A percentile compares a stretch with the other conserved stretches of the same genome.
phyloP scores from a whole-genome alignment of 2,329 filamentous ascomycete species.

The Sarocladium brachiariae region DNA sequence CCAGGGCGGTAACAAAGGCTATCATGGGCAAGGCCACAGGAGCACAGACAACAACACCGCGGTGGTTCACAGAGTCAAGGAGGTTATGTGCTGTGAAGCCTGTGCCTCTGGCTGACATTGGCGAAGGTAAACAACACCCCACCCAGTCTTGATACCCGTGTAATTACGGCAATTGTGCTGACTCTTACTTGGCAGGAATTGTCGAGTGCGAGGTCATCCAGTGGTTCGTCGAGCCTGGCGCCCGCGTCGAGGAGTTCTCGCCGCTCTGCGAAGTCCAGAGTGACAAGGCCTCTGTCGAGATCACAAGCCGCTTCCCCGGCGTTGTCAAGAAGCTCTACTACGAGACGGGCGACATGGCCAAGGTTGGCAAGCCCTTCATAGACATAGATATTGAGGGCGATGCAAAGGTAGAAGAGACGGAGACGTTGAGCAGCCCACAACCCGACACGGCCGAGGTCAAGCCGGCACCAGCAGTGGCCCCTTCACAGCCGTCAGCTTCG shows the following conservation, averaged over 20 bases:
- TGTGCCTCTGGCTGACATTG: conserved; percentile 77
- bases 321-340: conserved; percentile 96
- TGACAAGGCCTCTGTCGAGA: conserved; percentile 87
- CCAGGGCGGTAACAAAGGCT: conserved; percentile 29
- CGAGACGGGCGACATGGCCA: conserved; percentile 91
- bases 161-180: no score
- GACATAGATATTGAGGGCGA: conserved; percentile 89
- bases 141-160: no score
- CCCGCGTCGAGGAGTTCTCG: conserved; percentile 94
- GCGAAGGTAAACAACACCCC: no score
- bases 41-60: conserved; percentile 23
- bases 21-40: conserved; percentile 23
- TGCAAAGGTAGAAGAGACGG: conserved; percentile 40
- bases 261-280: conserved; percentile 97
- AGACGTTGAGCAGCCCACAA: conserved; percentile 28
- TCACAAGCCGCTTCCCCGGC: conserved; percentile 90
- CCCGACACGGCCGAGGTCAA: conserved; percentile 21
- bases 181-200: conserved; percentile 55
- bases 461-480: conserved; percentile 15
- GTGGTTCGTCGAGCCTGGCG: conserved; percentile 97
- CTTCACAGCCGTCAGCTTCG: background rate
- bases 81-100: conserved; percentile 60
- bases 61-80: conserved; percentile 46
- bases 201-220: conserved; percentile 98
- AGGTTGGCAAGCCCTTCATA: conserved; percentile 87